These are phyloP conservation scores for Reticulascus tulasneorum DNA, from an alignment of 2,329 filamentous ascomycete genomes.

Conservation along the genomic window DNA sequence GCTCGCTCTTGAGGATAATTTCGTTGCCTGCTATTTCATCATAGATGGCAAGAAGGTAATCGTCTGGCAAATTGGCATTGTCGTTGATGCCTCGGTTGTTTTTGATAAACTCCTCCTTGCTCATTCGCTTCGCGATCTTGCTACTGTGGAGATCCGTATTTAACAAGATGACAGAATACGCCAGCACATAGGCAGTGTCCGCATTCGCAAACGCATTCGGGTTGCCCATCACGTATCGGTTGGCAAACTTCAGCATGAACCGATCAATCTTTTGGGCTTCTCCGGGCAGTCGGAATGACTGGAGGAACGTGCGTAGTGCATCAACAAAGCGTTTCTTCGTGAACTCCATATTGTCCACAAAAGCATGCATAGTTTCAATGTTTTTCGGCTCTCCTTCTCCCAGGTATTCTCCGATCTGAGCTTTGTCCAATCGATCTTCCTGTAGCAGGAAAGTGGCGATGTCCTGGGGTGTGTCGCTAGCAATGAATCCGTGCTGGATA, in stretches of 20 bases:
- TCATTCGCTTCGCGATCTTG: conserved; percentile 85
- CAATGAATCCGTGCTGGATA: conserved; percentile 81
- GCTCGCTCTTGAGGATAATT: conserved; percentile 90
- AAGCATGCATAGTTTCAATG: conserved; percentile 85
- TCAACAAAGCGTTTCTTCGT: conserved; percentile 88
- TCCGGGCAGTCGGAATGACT: conserved; percentile 90
- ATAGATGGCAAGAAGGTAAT: conserved; percentile 84
- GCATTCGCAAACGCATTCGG: conserved; percentile 97
- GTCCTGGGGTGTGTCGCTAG: conserved; percentile 71
- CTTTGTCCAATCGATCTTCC: conserved; percentile 85
- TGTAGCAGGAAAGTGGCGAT: conserved; percentile 78
- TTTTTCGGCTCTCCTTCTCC: conserved; percentile 92
- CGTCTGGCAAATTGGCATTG: conserved; percentile 84
- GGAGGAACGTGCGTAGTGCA: conserved; percentile 83
- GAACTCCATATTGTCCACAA: conserved; percentile 95
- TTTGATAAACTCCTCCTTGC: conserved; percentile 95
- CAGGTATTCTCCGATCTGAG: conserved; percentile 87
- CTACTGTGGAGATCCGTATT: conserved; percentile 94
- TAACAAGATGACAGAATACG: conserved; percentile 94
- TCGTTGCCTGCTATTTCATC: conserved; percentile 90
- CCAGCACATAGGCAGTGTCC: conserved; percentile 92
- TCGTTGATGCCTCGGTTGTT: conserved; percentile 99
- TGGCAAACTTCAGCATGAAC: conserved; percentile 98
- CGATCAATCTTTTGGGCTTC: conserved; percentile 99
- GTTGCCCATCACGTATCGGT: conserved; percentile 90